Percentiles rank a stretch among this genome's conserved stretches.
Conservation (phyloP, 495 filamentous ascomycete species). For the Talaromyces ruber region DNA sequence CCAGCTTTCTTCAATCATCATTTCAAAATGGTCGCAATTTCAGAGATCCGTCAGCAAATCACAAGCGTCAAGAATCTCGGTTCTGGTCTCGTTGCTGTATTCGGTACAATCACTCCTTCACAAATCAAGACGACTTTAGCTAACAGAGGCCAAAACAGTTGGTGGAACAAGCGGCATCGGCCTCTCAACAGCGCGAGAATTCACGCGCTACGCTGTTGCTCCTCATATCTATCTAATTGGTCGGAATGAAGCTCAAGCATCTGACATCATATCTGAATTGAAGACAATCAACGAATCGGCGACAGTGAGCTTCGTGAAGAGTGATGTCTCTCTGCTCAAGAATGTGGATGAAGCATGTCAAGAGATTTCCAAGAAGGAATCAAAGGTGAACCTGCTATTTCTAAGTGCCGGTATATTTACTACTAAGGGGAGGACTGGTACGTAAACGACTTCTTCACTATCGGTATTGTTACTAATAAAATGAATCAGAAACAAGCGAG, state of each 20-base stretch:
- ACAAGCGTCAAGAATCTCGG: constrained; percentile 30
- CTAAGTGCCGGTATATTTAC: constrained; percentile 21
- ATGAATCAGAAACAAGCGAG: constrained; percentile 44
- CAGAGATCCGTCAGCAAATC: constrained; percentile 31
- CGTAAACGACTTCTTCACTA: background rate
- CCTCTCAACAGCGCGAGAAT: constrained; percentile 46
- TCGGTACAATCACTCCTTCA: constrained; percentile 24
- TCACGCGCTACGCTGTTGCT: constrained; percentile 41
- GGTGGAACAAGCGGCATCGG: constrained; percentile 61
- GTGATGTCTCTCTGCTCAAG: constrained; percentile 48
- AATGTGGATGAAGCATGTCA: constrained; percentile 53
- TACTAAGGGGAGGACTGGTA: constrained; percentile 22
- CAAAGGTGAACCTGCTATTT: constrained; percentile 55
- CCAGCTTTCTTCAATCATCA: background rate
- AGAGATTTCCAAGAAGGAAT: constrained; percentile 46
- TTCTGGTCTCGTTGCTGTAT: constrained; percentile 43
- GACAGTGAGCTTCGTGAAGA: constrained; percentile 44
- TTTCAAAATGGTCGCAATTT: constrained; percentile 32
- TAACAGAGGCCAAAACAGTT: constrained; percentile 21
- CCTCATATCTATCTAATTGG: constrained; percentile 41
- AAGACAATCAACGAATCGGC: constrained; percentile 36
- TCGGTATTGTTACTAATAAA: background rate
- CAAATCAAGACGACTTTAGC: background rate
- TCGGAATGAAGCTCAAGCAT: constrained; percentile 28
- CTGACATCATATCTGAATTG: constrained; percentile 27